Conservation (phyloP, 768 basidiomycete genomes). For the Lactarius deliciosus region DNA sequence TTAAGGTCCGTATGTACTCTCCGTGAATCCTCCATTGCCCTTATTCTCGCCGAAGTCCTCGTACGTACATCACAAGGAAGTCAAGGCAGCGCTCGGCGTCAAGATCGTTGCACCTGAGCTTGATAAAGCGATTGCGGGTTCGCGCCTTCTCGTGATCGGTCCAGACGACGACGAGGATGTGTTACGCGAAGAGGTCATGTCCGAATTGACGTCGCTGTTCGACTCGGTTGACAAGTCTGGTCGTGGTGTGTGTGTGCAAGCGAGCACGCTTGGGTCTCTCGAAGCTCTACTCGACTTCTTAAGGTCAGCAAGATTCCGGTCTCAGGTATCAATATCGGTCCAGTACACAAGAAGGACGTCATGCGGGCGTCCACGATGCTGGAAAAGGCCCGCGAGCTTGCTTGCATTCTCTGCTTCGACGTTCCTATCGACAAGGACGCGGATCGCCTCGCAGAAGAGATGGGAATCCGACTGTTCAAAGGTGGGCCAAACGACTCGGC, state of each 20-base stretch:
- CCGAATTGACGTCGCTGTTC: constrained; percentile 84
- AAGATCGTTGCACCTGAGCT: constrained; percentile 94
- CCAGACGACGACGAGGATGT: constrained; percentile 98
- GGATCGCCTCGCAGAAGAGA: constrained; percentile 86
- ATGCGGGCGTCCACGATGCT: constrained; percentile 93
- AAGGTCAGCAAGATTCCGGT: constrained; percentile 96
- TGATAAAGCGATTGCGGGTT: constrained; percentile 97
- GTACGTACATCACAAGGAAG: constrained; percentile 96
- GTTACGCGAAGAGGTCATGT: constrained; percentile 93
- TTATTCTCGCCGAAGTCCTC: constrained; percentile 57
- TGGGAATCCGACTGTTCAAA: constrained; percentile 92
- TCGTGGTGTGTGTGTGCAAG: constrained; percentile 96
- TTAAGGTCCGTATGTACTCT: constrained; percentile 64
- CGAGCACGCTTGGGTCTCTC: constrained; percentile 93
- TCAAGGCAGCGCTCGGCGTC: constrained; percentile 95
- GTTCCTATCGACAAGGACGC: constrained; percentile 93
- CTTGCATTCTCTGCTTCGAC: constrained; percentile 96
- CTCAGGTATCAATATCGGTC: constrained; percentile 95
- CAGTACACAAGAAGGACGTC: constrained; percentile 92
- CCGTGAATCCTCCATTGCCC: neutral
- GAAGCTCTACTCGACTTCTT: constrained; percentile 97
- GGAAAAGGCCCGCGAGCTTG: constrained; percentile 93
- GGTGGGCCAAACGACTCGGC: constrained; percentile 47
- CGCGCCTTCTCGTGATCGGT: constrained; percentile 85
- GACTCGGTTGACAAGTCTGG: constrained; percentile 93